These are phyloP conservation scores for Linnemannia elongata DNA, from an alignment of 192 early-diverging fungal genomes.

Conservation along the genomic window DNA sequence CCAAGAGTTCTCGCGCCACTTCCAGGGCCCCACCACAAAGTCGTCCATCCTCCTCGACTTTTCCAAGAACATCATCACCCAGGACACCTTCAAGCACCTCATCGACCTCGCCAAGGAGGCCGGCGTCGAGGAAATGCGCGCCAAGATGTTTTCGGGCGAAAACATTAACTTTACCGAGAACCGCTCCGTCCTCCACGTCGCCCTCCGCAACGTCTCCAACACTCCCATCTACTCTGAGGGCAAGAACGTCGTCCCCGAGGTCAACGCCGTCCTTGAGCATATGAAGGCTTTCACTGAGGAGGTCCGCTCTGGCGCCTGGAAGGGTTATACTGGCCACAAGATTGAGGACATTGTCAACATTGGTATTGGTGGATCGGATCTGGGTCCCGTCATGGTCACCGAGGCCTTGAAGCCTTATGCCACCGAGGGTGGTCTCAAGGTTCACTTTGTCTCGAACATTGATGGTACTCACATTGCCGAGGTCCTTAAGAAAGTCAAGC, in stretches of 20 bases:
- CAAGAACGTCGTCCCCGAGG: slow-evolving; percentile 94
- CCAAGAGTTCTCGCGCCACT: slow-evolving; percentile 79
- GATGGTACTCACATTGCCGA: slow-evolving; percentile 98
- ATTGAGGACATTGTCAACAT: slow-evolving; percentile 98
- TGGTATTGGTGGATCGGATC: slow-evolving; percentile 98
- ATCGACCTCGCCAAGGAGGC: slow-evolving; percentile 87
- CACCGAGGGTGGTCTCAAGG: slow-evolving; percentile 75
- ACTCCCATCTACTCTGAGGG: slow-evolving; percentile 89
- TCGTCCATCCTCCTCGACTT: slow-evolving; percentile 90
- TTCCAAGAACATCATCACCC: slow-evolving; percentile 94
- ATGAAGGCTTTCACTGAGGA: slow-evolving; percentile 88
- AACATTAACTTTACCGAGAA: slow-evolving; percentile 98
- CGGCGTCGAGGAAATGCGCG: slow-evolving; percentile 88
- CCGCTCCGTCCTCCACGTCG: slow-evolving; percentile 96
- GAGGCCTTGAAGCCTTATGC: slow-evolving; percentile 97
- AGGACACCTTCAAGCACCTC: slow-evolving; percentile 85
- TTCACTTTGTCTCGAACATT: slow-evolving; percentile 98
- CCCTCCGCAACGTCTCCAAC: slow-evolving; percentile 91
- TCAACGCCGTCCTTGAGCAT: slow-evolving; percentile 94
- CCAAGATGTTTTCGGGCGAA: slow-evolving; percentile 95
- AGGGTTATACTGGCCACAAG: slow-evolving; percentile 93
- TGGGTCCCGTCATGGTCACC: slow-evolving; percentile 99
- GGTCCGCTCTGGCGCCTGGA: slow-evolving; percentile 94
- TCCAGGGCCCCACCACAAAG: slow-evolving; percentile 71
- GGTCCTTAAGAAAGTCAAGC: slow-evolving; percentile 86